Percentiles rank a stretch among this genome's conserved stretches.
Conservation (phyloP, 148 eudicot genomes). For the Linanthus parryae region DNA sequence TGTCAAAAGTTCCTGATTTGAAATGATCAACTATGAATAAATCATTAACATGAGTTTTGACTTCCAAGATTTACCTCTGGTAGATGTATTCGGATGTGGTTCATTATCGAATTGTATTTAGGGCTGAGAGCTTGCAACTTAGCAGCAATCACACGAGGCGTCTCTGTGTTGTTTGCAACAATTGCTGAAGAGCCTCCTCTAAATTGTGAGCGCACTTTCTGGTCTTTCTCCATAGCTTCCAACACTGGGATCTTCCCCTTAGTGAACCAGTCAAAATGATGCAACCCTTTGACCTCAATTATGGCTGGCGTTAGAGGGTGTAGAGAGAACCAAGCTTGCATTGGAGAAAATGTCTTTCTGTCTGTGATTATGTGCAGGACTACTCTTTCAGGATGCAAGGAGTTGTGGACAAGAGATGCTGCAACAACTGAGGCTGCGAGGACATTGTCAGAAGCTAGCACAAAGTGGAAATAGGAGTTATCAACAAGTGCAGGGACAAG, state of each 20-base stretch:
- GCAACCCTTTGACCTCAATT: constrained; percentile 84
- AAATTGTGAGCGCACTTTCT: constrained; percentile 66
- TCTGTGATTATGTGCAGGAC: constrained; percentile 89
- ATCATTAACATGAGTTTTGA: too few relatives aligned
- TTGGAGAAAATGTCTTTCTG: constrained; percentile 74
- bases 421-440: constrained; percentile 89
- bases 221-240: constrained; percentile 95
- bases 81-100: constrained; percentile 69
- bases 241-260: constrained; percentile 90
- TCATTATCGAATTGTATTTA: constrained; percentile 81
- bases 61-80: constrained; percentile 62
- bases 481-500: constrained; percentile 72
- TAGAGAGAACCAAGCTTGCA: constrained; percentile 97
- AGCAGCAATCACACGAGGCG: constrained; percentile 79
- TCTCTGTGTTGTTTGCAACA: constrained; percentile 65
- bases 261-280: constrained; percentile 92
- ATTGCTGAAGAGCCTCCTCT: constrained; percentile 90
- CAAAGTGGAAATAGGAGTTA: constrained; percentile 73
- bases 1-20: too few relatives aligned
- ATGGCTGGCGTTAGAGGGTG: constrained; percentile 63
- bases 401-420: constrained; percentile 57
- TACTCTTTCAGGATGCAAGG: constrained; percentile 57
- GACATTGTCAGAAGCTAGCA: constrained; percentile 79
- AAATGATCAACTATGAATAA: too few relatives aligned
- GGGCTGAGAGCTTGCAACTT: constrained; percentile 89